Percentiles rank a stretch among this genome's conserved stretches.
Conservation (phyloP, 176 grass and related monocot genomes). For the Eleusine coracana region DNA sequence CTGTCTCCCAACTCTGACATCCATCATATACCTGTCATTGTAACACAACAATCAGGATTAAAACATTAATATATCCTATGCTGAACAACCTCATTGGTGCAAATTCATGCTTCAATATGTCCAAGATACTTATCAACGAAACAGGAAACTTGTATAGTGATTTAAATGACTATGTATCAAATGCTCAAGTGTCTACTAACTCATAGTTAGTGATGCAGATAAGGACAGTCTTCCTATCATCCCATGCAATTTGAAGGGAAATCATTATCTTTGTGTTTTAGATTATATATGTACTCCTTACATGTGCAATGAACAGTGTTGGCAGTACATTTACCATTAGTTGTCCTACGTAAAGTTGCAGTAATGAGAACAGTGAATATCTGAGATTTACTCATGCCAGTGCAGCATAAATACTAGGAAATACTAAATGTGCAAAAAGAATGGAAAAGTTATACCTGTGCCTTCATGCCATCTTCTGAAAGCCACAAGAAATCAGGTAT, state of each 20-base stretch:
- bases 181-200: neutral
- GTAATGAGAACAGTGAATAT: neutral
- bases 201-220: neutral
- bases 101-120: neutral
- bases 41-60: neutral
- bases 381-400: neutral
- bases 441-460: constrained; percentile 44
- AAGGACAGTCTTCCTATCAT: neutral
- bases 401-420: neutral
- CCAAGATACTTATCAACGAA: neutral
- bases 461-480: constrained; percentile 91
- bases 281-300: neutral
- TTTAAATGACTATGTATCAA: neutral
- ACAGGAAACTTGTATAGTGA: neutral
- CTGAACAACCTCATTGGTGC: neutral
- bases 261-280: neutral
- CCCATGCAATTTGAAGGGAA: neutral
- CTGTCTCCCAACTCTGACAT: constrained; percentile 76
- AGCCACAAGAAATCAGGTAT: constrained; percentile 78
- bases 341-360: neutral
- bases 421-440: neutral
- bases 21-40: constrained; percentile 67
- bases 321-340: neutral
- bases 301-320: neutral
- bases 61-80: neutral